These are phyloP conservation scores for Fusarium lyarnte DNA, from an alignment of 2,329 filamentous ascomycete genomes.

Conservation along the genomic window DNA sequence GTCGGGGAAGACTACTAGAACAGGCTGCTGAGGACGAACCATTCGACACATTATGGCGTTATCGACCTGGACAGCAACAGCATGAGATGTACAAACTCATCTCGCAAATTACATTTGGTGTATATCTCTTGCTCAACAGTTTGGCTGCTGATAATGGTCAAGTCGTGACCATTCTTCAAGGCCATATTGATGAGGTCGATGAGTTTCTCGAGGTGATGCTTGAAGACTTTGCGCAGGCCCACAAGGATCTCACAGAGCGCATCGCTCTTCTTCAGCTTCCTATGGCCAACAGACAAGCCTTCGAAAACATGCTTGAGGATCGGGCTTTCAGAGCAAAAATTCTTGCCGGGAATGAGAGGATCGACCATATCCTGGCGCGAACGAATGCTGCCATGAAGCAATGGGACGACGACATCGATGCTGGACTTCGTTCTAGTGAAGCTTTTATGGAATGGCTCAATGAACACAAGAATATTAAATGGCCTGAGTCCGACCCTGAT, in stretches of 20 bases:
- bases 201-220: constrained; percentile 86
- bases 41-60: constrained; percentile 79
- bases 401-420: constrained; percentile 79
- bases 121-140: constrained; percentile 85
- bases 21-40: constrained; percentile 74
- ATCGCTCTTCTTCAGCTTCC: constrained; percentile 84
- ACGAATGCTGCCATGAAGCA: constrained; percentile 81
- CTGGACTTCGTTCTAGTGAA: constrained; percentile 78
- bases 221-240: constrained; percentile 83
- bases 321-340: constrained; percentile 83
- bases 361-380: constrained; percentile 86
- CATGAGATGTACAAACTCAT: constrained; percentile 92
- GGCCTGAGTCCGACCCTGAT: constrained; percentile 66
- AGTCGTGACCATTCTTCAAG: constrained; percentile 88
- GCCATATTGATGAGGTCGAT: constrained; percentile 93
- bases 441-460: constrained; percentile 81
- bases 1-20: constrained; percentile 74
- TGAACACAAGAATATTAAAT: constrained; percentile 69
- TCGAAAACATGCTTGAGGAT: constrained; percentile 89
- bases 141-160: constrained; percentile 90
- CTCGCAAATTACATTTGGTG: constrained; percentile 91
- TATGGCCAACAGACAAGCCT: constrained; percentile 82
- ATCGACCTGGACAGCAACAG: constrained; percentile 77
- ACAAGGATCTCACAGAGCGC: constrained; percentile 80
- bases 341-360: constrained; percentile 86